Evolutionary conservation across 2,329 filamentous ascomycete genomes (phyloP), one percentile per base, ranked within the genome.

Genomic region (Xylaria sp.): DNA sequence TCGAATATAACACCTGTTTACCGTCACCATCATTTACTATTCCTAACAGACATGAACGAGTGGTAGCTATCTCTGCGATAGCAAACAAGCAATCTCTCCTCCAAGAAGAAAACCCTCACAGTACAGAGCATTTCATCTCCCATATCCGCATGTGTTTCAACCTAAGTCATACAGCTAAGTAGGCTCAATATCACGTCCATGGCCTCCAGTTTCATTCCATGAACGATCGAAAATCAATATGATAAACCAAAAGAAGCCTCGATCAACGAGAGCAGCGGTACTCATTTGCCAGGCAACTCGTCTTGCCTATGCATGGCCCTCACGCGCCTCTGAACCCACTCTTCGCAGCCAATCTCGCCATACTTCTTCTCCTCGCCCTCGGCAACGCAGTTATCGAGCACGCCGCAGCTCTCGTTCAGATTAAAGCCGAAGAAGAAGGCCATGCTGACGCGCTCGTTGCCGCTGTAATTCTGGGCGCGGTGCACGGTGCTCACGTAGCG

Each of bases 401-500:
- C 80, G 2, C 72, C 77, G 38, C 79, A 82, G 68, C 76, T 82
- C 74, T 82, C 80, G 51, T 81, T 76, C 20, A 78, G 69, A 39
- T 77, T 75, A 51, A 78, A 77, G 3, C 75, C 74, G 38, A 77
- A 79, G 73, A 81, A 83, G 67, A 82, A 82, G 0, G 80, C 79
- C 58, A 79, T 77, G 50, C 79, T 80, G 68, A 80, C 78, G 20
- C 80, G 70, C 71, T 81, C 79, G 0, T 63, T 63, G 17, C 78
- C 78, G 58, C 76, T 79, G 57, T 71, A 71, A 66, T 79, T 81
- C 49, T 78, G 76, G 1, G 79, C 80, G 1, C 81, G 74, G 58
- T 82, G 81, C 22, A 81, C 77, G 0, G 80, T 82, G 51, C 79
- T 80, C 50, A 80, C 78, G 73, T 80, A 82, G n/a, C 78, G 70